Base-by-base conservation (phyloP, 345 rosid genomes). In the thale cress (Arabidopsis thaliana) region DNA sequence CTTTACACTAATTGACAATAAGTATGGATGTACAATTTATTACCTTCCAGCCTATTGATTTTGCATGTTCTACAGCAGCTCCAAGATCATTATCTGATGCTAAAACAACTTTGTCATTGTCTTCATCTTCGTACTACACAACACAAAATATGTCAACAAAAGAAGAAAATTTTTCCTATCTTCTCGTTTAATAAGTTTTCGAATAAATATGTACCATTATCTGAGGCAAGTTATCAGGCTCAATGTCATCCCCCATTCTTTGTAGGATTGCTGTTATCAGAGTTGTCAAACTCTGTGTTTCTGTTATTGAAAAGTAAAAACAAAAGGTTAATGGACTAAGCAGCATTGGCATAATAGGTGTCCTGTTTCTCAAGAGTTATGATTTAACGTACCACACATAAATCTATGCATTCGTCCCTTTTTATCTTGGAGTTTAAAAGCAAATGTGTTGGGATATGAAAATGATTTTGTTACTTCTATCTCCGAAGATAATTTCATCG, bases 21-120 rank as follows among this genome's bases (percentile, higher is more conserved):
- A 22, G 4, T 61, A 20, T 28, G 41, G n/a, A 37, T 14, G 41
- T 14, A 13, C n/a, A 7, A 7, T 13, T 28, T 5, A 9, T 30
- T 83, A 96, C 99, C 97, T 96, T 96, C 89, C 91, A 88, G 81
- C 91, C 96, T 63, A 83, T 86, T 75, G 81, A 88, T 78, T 84
- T 91, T 28, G 98, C 99, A 52, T 96, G 98, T 41, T 96, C 97
- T 58, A 96, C 91, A n/a, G 99, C 99, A 20, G 90, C 87, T 62
- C 65, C 59, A 67, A 93, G 97, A 82, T 96, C 98, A 73, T 77
- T 69, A 50, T 96, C 98, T 36, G 97, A 88, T 63, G 89, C 90
- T 74, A 96, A 74, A 60, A 91, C 85, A 51, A 91, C 96, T 84
- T 89, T 89, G 81, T 96, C 99, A 56, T 70, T 86, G 79, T 96